Evolutionary conservation across 768 basidiomycete genomes (phyloP), one percentile per base, ranked within the genome.

Genomic region (Pisolithus tinctorius): DNA sequence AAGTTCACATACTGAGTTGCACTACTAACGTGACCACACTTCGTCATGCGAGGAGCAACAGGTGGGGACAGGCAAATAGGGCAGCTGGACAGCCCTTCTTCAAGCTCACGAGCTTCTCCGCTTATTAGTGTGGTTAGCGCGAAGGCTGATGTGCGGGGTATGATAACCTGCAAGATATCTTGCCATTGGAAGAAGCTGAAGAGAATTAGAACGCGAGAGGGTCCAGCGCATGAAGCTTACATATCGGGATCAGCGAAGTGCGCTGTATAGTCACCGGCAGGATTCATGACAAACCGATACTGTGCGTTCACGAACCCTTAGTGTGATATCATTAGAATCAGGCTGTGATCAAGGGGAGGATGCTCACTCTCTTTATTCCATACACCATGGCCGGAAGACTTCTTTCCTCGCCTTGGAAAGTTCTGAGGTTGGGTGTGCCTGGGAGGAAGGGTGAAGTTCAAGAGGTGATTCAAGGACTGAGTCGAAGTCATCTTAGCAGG

Each of bases 221-320:
- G 17, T 11, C 43, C 7, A 6, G 48, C 43, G 54, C 42, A 53
- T 31, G 47, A 44, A 55, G 74, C 89, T 62, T 68, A 88, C 88
- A 98, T 94, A 69, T 99, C 96, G 31, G 96, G 93, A 68, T 97
- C 94, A 39, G 92, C 93, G 64, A 97, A 94, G 68, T 96, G 93
- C 6, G 88, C 94, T 16, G 93, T 91, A 64, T 96, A 94, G 58
- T 83, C 78, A n/a, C 90, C 88, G 38, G 76, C 82, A 2, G 95
- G 95, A 60, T 92, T 90, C 85, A 97, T 86, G 39, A 98, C 81
- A 67, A 97, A 98, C 52, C 93, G 80, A 71, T 94, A 96, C 65
- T 94, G 92, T 8, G 94, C 93, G 69, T 98, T 96, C 59, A 97
- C 84, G 65, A 93, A 98, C 58, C 88, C 92, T 93, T 38, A 51